These are phyloP conservation scores for Gynostemma pentaphyllum DNA, from an alignment of 306 rosid genomes.

Conservation along the genomic window DNA sequence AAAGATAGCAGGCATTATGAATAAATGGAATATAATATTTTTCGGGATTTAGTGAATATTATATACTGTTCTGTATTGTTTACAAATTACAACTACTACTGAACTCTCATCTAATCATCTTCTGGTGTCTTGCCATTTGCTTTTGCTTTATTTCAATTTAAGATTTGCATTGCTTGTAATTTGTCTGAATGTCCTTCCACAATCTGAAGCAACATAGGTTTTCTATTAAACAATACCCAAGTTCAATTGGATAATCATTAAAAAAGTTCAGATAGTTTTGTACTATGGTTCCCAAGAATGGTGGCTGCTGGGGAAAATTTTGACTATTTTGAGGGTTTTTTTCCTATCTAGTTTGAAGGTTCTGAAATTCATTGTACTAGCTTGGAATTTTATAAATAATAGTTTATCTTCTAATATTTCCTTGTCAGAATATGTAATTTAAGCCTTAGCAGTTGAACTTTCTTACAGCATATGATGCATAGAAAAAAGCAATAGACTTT, in stretches of 20 bases:
- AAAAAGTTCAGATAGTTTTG: neutral
- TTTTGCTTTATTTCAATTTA: neutral
- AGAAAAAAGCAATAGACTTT: neutral
- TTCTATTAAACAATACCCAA: neutral
- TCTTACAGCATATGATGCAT: neutral
- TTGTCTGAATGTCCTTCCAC: neutral
- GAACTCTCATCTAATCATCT: neutral
- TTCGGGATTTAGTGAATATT: neutral
- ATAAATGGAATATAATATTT: neutral
- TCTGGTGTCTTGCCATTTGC: neutral
- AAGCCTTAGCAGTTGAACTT: neutral
- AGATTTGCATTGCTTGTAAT: neutral
- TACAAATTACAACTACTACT: neutral
- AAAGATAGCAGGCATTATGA: neutral
- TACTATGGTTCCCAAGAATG: neutral
- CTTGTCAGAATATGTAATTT: neutral
- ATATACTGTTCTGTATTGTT: neutral
- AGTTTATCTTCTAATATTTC: neutral
- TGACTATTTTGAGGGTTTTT: neutral
- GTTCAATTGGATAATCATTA: neutral
- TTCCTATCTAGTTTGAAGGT: neutral
- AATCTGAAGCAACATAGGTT: neutral
- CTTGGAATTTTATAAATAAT: neutral
- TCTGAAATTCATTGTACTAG: neutral
- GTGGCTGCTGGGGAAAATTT: neutral